These are phyloP conservation scores for Geotrichum candidum DNA, from an alignment of 1,139 yeast species.

Conservation along the genomic window DNA sequence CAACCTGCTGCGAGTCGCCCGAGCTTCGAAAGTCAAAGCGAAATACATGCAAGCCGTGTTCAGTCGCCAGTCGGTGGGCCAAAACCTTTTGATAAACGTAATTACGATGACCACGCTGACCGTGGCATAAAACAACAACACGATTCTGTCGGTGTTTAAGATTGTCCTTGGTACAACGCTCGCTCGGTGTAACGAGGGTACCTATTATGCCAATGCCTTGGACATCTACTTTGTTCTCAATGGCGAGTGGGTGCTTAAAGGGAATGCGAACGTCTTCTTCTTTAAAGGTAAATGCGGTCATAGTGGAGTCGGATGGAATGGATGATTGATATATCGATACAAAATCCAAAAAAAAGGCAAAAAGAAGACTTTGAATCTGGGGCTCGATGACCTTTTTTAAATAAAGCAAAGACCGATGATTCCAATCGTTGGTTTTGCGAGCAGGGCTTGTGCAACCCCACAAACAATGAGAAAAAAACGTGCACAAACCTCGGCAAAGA, in stretches of 20 bases:
- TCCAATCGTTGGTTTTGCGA: neutral
- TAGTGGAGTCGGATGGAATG: neutral
- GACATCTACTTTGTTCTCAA: slow-evolving; percentile 5
- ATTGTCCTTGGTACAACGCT: neutral
- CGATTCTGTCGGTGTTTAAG: slow-evolving; percentile 22
- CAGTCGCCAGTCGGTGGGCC: slow-evolving; percentile 55
- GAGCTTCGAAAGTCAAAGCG: slow-evolving; percentile 84
- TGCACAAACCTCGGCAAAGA: neutral
- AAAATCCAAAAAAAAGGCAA: neutral
- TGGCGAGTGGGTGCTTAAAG: slow-evolving; percentile 13
- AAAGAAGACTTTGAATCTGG: neutral
- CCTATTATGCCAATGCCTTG: slow-evolving; percentile 11
- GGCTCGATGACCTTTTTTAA: neutral
- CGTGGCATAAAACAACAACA: slow-evolving; percentile 55
- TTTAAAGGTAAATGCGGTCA: slow-evolving; percentile 7
- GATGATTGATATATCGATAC: neutral
- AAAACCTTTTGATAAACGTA: slow-evolving; percentile 65
- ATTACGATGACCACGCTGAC: slow-evolving; percentile 79
- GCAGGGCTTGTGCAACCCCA: neutral
- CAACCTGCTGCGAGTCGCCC: slow-evolving; percentile 65
- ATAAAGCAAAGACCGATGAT: neutral
- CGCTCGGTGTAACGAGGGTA: slow-evolving; percentile 13
- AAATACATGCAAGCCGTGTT: slow-evolving; percentile 56
- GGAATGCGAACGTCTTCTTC: slow-evolving; percentile 15
- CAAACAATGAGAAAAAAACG: neutral